Percentiles rank a stretch among this genome's conserved stretches.
Evolutionary conservation across 495 filamentous ascomycete species (phyloP).

Genomic region (Evansstolkia leycettana): DNA sequence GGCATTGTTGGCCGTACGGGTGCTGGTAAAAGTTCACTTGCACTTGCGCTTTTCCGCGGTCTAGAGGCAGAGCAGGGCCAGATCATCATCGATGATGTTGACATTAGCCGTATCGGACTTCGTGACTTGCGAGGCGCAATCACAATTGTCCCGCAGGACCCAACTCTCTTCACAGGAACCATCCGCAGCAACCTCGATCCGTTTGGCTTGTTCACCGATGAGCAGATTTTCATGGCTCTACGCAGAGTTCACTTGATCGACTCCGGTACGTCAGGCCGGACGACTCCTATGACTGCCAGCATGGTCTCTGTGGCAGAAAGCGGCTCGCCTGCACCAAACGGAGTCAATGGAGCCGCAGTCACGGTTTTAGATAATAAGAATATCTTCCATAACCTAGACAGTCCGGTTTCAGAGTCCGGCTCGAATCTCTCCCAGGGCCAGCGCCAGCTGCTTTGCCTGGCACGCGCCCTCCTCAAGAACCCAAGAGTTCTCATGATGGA

Average conservation of each 20-base stretch:
- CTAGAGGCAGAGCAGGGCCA: constrained; percentile 84
- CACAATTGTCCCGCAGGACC: constrained; percentile 97
- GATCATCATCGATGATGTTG: constrained; percentile 82
- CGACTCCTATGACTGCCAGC: constrained; percentile 29
- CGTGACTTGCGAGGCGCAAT: constrained; percentile 86
- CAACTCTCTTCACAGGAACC: constrained; percentile 92
- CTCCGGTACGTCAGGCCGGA: constrained; percentile 35
- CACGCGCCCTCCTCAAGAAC: constrained; percentile 81
- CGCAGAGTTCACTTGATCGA: constrained; percentile 85
- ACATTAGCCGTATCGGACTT: constrained; percentile 79
- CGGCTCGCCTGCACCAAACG: constrained; percentile 20
- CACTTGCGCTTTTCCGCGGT: constrained; percentile 92
- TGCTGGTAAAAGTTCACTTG: constrained; percentile 93
- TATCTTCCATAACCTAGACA: constrained; percentile 78
- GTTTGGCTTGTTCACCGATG: constrained; percentile 81
- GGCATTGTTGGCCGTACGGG: constrained; percentile 96
- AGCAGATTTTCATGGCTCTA: constrained; percentile 78
- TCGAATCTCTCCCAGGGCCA: constrained; percentile 96
- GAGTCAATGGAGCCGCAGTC: constrained; percentile 22
- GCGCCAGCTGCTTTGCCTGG: constrained; percentile 87
- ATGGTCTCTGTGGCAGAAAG: constrained; percentile 9
- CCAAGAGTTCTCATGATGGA: constrained; percentile 96
- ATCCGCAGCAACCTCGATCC: constrained; percentile 93
- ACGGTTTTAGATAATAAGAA: constrained; percentile 67
- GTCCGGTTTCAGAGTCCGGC: constrained; percentile 79